phyloP scores from a whole-genome alignment of 805 yeast species.

The Komagataella mondaviorum region DNA sequence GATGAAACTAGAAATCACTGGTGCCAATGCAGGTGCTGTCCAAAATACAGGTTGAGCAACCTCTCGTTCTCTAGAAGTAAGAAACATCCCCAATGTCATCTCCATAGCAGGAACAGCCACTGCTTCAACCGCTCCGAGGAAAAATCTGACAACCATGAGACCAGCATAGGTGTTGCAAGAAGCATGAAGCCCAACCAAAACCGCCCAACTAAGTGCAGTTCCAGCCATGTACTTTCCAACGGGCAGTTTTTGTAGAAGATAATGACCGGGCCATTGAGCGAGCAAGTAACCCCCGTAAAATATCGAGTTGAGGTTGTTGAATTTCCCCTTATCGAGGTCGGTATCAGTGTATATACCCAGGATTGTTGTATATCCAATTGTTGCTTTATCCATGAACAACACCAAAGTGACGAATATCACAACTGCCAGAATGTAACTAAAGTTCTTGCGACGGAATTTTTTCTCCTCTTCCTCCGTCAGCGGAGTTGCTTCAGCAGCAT shows the following conservation, averaged over 20 bases:
- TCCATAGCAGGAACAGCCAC: slow-evolving; percentile 11
- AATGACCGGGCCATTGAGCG: slow-evolving; percentile 29
- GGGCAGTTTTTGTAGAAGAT: slow-evolving; percentile 35
- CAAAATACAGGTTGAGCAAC: not conserved
- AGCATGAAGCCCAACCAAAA: slow-evolving; percentile 17
- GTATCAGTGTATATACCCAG: slow-evolving; percentile 33
- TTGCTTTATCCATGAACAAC: slow-evolving; percentile 26
- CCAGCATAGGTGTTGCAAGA: slow-evolving; percentile 22
- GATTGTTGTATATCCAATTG: slow-evolving; percentile 25
- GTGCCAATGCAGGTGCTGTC: not conserved
- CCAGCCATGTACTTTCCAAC: slow-evolving; percentile 20
- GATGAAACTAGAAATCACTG: slow-evolving; percentile 8
- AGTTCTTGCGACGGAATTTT: slow-evolving; percentile 7
- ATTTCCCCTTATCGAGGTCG: slow-evolving; percentile 25
- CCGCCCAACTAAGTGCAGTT: slow-evolving; percentile 21
- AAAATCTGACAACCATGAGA: slow-evolving; percentile 18
- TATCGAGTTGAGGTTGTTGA: slow-evolving; percentile 30
- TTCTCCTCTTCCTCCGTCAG: slow-evolving; percentile 10
- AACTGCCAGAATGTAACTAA: not conserved
- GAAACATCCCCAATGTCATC: not conserved
- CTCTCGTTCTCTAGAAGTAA: not conserved
- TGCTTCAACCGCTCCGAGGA: slow-evolving; percentile 23
- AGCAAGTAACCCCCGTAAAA: slow-evolving; percentile 34
- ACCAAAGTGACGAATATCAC: slow-evolving; percentile 9
- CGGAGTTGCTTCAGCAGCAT: slow-evolving; percentile 4